Evolutionary conservation across 2,329 filamentous ascomycete species (phyloP).

Genomic region (Stemphylium beticola): DNA sequence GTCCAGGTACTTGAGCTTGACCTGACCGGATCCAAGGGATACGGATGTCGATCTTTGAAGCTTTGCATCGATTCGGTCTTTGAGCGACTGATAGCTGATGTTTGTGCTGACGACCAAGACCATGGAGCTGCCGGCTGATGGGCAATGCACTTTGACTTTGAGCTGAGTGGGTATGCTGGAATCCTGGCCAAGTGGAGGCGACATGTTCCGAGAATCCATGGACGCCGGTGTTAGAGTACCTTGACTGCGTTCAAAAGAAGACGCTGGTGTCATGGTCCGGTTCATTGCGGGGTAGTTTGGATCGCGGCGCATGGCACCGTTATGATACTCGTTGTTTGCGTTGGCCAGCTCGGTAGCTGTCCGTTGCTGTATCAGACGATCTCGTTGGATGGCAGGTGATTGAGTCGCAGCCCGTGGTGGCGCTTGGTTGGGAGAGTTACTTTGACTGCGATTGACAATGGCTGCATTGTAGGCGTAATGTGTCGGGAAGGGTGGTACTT

Average conservation of each 20-base stretch:
- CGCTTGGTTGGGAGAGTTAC: conserved; percentile 76
- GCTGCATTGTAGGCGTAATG: conserved; percentile 63
- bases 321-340: conserved; percentile 50
- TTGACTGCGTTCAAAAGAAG: conserved; percentile 47
- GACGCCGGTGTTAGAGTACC: conserved; percentile 46
- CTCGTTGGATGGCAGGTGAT: conserved; percentile 71
- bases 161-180: conserved; percentile 71
- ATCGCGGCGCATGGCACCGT: conserved; percentile 40
- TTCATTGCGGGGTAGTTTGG: conserved; percentile 34
- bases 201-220: conserved; percentile 48
- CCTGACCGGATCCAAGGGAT: conserved; percentile 79
- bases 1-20: conserved; percentile 89
- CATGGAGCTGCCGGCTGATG: conserved; percentile 79
- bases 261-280: conserved; percentile 48
- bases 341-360: conserved; percentile 43
- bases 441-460: conserved; percentile 78
- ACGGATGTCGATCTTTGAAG: conserved; percentile 84
- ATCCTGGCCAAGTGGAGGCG: conserved; percentile 41
- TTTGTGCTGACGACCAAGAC: conserved; percentile 96
- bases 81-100: conserved; percentile 90
- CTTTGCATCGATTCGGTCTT: conserved; percentile 95
- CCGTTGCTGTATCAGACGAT: conserved; percentile 56
- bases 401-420: conserved; percentile 73
- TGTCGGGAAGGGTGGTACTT: conserved; percentile 61
- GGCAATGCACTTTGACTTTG: conserved; percentile 92